Percentiles rank a stretch among this genome's conserved stretches.
These are phyloP conservation scores for Phlebiopsis gigantea DNA, from an alignment of 768 basidiomycete species.

Conservation along the genomic window DNA sequence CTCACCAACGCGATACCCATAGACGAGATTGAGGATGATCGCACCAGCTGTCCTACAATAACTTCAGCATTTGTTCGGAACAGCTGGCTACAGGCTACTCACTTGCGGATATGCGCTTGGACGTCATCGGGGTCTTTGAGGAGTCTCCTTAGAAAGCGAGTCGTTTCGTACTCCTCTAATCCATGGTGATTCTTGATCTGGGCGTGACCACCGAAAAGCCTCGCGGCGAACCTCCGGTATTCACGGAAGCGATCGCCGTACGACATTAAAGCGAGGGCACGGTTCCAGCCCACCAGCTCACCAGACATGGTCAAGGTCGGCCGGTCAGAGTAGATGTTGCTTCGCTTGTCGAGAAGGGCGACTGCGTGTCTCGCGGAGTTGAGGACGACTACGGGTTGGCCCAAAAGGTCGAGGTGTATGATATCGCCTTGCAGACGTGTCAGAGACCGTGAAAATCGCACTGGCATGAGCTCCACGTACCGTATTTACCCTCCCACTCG, in stretches of 20 bases:
- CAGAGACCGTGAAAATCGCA: no score
- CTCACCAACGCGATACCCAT: slow-evolving; percentile 11
- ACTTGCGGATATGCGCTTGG: slow-evolving; percentile 27
- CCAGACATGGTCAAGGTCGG: slow-evolving; percentile 22
- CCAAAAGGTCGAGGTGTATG: slow-evolving; percentile 22
- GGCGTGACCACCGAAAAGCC: background rate
- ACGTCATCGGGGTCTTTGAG: slow-evolving; percentile 21
- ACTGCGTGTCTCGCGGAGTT: slow-evolving; percentile 22
- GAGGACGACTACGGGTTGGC: slow-evolving; percentile 25
- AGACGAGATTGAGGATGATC: slow-evolving; percentile 15
- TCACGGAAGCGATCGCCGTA: slow-evolving; percentile 23
- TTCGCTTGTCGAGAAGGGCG: slow-evolving; percentile 27
- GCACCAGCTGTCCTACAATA: slow-evolving; percentile 21
- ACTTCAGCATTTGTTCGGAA: background rate
- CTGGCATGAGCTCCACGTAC: no score
- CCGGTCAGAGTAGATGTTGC: slow-evolving; percentile 26
- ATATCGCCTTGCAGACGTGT: slow-evolving; percentile 17
- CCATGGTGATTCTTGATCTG: slow-evolving; percentile 21
- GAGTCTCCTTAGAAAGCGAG: slow-evolving; percentile 27
- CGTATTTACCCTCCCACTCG: slow-evolving; percentile 7
- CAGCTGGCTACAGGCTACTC: slow-evolving; percentile 3
- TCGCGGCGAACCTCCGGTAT: slow-evolving; percentile 19
- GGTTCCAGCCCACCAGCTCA: slow-evolving; percentile 23
- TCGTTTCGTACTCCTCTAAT: slow-evolving; percentile 27
- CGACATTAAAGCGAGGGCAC: slow-evolving; percentile 15